Evolutionary conservation across 164 flowering plant species (phyloP).

Genomic region (Euptelea pleiosperma): DNA sequence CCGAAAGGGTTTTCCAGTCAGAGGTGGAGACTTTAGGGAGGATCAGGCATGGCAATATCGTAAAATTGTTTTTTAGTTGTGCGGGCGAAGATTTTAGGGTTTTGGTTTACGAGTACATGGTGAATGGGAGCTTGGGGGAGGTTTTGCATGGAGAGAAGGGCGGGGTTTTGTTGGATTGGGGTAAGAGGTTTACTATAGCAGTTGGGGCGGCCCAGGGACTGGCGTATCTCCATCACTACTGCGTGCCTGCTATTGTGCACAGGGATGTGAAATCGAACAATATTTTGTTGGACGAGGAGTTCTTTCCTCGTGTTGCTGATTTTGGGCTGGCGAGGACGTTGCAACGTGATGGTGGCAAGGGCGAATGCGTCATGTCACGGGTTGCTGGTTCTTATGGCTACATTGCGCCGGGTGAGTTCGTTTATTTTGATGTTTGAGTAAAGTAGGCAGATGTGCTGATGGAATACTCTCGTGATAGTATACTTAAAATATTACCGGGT

Average conservation of each 20-base stretch:
- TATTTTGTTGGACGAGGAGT: constrained; percentile 59
- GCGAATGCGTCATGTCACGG: constrained; percentile 34
- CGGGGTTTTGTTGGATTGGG: constrained; percentile 48
- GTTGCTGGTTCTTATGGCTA: constrained; percentile 84
- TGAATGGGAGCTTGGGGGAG: constrained; percentile 74
- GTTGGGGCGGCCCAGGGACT: constrained; percentile 69
- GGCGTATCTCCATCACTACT: constrained; percentile 78
- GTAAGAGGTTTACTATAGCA: constrained; percentile 43
- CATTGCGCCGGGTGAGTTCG: constrained; percentile 71
- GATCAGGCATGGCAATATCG: constrained; percentile 60
- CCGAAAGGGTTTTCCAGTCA: constrained; percentile 39
- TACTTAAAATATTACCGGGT: no score
- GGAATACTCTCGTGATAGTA: no score
- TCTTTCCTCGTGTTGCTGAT: constrained; percentile 59
- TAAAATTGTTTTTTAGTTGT: constrained; percentile 50
- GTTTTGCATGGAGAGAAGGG: constrained; percentile 50
- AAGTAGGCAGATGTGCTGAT: background rate
- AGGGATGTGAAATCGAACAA: constrained; percentile 77
- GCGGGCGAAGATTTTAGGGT: constrained; percentile 40
- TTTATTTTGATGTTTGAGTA: background rate
- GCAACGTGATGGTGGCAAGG: constrained; percentile 19
- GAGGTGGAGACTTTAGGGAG: constrained; percentile 58
- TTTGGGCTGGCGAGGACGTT: constrained; percentile 72
- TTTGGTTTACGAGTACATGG: constrained; percentile 73
- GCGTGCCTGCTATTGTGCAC: constrained; percentile 68